Conservation (phyloP, 345 rosid species). For the Cardamine resedifolia region DNA sequence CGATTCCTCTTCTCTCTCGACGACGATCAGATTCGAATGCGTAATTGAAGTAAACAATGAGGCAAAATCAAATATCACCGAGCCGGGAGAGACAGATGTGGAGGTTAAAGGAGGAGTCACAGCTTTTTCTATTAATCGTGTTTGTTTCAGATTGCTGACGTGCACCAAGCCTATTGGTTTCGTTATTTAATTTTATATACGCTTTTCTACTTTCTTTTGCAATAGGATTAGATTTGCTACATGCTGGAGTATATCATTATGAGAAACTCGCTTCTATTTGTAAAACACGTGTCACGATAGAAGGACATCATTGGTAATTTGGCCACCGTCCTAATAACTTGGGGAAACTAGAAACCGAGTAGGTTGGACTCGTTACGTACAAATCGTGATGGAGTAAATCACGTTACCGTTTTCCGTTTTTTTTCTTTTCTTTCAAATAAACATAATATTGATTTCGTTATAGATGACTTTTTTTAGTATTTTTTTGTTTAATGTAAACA, state of each 20-base stretch:
- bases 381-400: not conserved
- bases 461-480: too few species aligned
- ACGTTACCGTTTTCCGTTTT: conserved; percentile 19
- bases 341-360: not conserved
- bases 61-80: conserved; percentile 12
- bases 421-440: not conserved
- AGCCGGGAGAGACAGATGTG: not conserved
- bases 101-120: conserved; percentile 14
- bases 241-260: not conserved
- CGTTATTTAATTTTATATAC: not conserved
- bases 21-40: conserved; percentile 16
- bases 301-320: not conserved
- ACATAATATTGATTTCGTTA: too few species aligned
- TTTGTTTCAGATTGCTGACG: conserved; percentile 9
- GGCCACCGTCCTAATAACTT: not conserved
- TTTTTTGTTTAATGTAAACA: not conserved
- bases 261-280: not conserved
- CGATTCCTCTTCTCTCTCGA: conserved; percentile 29
- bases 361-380: not conserved
- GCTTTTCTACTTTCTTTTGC: not conserved
- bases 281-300: not conserved
- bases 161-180: not conserved
- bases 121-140: conserved; percentile 21
- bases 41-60: not conserved
- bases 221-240: not conserved